Base-by-base conservation (phyloP, 352 stramenopile genomes). In the Globisporangium alternatum region DNA sequence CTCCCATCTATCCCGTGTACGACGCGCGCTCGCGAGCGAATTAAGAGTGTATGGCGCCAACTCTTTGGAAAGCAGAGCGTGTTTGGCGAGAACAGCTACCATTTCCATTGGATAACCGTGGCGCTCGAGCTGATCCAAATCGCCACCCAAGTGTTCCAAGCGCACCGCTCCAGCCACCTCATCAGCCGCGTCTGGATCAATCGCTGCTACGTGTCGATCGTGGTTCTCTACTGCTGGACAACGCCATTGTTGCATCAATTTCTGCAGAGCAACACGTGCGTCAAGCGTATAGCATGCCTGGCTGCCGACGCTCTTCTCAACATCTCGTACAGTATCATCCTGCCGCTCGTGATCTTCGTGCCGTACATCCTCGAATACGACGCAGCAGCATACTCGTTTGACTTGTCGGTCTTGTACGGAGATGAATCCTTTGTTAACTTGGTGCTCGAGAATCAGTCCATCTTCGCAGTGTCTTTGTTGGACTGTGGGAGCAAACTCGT, bases 371-470 rank as follows among this genome's bases (percentile, higher is more conserved):
- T 66, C 35, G 47, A 64, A 10, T 84, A 76, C 41, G 66, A 84
- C 37, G 47, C 70, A 10, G 39, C 73, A 5, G 44, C 13, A n/a
- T 75, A 70, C 52, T 67, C 68, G 30, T 84, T 86, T 47, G 60
- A 74, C 5, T 53, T 72, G 25, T 6, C 33, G 12, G 22, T 77
- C 13, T 59, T 83, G 9, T 88, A 86, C 41, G 70, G 69, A 7
- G 79, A 88, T 35, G 64, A 70, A 53, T 66, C 30, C 31, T 86
- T 83, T 31, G 61, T 61, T 6, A 81, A 76, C 41, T 60, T 86
- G 28, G 71, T 88, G 5, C 67, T 77, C 15, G 76, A 88, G 51
- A 65, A 65, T 21, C 60, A 65, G 17, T 59, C 47, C 13, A 65
- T 65, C 35, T 65, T 65, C 13, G 60, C 60, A 37, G 28, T 43